Base-by-base conservation (phyloP, 192 early-diverging fungal species). In the Chytriomyces confervae region DNA sequence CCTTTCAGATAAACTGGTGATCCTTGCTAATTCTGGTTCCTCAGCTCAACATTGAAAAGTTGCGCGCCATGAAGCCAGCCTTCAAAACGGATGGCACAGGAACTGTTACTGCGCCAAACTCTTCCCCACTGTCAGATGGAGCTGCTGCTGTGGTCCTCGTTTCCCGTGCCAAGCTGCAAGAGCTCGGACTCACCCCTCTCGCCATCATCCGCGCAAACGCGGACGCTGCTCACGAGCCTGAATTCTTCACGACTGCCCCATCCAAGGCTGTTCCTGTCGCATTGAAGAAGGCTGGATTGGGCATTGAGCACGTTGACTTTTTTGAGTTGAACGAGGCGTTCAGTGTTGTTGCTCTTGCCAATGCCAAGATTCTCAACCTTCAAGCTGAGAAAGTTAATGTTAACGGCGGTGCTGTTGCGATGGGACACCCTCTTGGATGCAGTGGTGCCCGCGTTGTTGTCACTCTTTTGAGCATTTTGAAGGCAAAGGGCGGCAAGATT, bases 321-420 rank as follows among this genome's bases (percentile, higher is more conserved):
- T 99, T 93, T 77, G 97, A 99, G 85, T 89, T 99, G 84, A 98
- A 99, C 87, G 97, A 99, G 84, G 97, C 97, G 1, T 99, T 99
- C 81, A 92, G 93, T 63, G 97, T 99, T 16, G 97, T 98, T 57
- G 91, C 93, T 9, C 87, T 94, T 27, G 95, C 96, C 62, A 97
- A 97, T 84, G 87, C 87, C 74, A 92, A 94, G 81, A 88, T 96
- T 16, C 80, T 98, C 48, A 88, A 84, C 27, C 81, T 98, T 61
- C 83, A 80, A 46, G 79, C 81, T 7, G 91, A 91, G n/a, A 94
- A 94, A 62, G 89, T 98, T 66, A 99, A 99, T 76, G 88, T 93
- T n/a, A 90, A 91, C 82, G 97, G 97, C 72, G 97, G 97, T 63
- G 96, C 97, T 43, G 96, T 98, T 44, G 94, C 95, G 0, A 88